phyloP scores from a whole-genome alignment of 2,329 filamentous ascomycete genomes.

The Calonectria honghensis region DNA sequence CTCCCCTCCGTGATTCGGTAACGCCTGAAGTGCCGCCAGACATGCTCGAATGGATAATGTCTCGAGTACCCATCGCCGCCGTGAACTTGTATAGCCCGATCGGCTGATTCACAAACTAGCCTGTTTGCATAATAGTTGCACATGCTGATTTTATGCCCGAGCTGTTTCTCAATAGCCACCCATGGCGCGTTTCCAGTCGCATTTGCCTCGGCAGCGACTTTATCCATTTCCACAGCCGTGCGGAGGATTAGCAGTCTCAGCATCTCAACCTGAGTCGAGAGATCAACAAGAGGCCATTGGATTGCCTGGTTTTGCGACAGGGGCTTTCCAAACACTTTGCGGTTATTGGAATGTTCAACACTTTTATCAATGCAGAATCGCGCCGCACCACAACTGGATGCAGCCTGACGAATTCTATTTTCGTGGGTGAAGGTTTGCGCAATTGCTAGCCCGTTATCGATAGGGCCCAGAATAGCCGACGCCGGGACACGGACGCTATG shows the following conservation, averaged over 20 bases:
- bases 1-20: conserved; percentile 47
- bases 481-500: conserved; percentile 37
- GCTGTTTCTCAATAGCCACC: conserved; percentile 45
- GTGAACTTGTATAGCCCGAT: conserved; percentile 46
- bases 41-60: conserved; percentile 46
- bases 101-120: conserved; percentile 42
- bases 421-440: conserved; percentile 47
- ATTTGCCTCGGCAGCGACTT: conserved; percentile 18
- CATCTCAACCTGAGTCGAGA: conserved; percentile 45
- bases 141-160: conserved; percentile 47
- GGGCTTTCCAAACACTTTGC: conserved; percentile 43
- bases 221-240: conserved; percentile 44
- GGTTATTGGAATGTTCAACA: conserved; percentile 40
- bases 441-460: conserved; percentile 42
- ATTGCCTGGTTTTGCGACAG: conserved; percentile 44
- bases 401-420: conserved; percentile 46
- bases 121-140: conserved; percentile 48
- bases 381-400: conserved; percentile 43
- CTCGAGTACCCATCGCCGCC: conserved; percentile 46
- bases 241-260: conserved; percentile 43
- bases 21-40: conserved; percentile 45
- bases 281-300: conserved; percentile 47
- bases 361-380: conserved; percentile 41
- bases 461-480: conserved; percentile 36
- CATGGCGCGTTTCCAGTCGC: conserved; percentile 32